A percentile compares a stretch with the other conserved stretches of the same genome.
These are phyloP conservation scores for Pseudozyma pruni DNA, from an alignment of 1,284 basidiomycete genomes.

Conservation along the genomic window DNA sequence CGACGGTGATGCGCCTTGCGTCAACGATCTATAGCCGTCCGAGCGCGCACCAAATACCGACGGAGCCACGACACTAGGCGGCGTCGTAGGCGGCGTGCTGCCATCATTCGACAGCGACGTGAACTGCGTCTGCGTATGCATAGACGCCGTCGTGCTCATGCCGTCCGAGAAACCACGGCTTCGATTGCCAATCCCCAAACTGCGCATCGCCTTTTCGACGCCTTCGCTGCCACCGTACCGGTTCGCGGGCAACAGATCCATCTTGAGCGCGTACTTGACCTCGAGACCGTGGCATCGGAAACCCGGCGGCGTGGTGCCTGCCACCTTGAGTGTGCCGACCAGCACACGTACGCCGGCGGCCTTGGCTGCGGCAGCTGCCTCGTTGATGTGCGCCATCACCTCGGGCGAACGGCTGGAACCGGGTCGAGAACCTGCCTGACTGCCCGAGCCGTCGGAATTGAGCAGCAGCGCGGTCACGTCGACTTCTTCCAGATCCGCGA, in stretches of 20 bases:
- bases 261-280: slow-evolving; percentile 63
- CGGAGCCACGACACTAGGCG: slow-evolving; percentile 25
- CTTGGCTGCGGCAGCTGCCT: slow-evolving; percentile 33
- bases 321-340: slow-evolving; percentile 52
- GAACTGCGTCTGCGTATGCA: slow-evolving; percentile 53
- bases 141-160: slow-evolving; percentile 38
- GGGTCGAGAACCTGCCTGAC: slow-evolving; percentile 33
- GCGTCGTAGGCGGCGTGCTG: slow-evolving; percentile 42
- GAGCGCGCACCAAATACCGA: slow-evolving; percentile 27
- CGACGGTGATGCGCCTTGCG: slow-evolving; percentile 31
- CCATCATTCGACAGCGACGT: slow-evolving; percentile 39
- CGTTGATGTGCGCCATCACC: slow-evolving; percentile 42
- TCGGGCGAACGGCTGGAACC: slow-evolving; percentile 37
- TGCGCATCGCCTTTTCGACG: slow-evolving; percentile 35
- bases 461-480: slow-evolving; percentile 50
- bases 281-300: slow-evolving; percentile 62
- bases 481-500: slow-evolving; percentile 61
- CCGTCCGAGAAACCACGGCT: slow-evolving; percentile 41
- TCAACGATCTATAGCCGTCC: slow-evolving; percentile 7
- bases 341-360: slow-evolving; percentile 53
- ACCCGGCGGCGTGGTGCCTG: slow-evolving; percentile 47
- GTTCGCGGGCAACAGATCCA: slow-evolving; percentile 55
- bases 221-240: slow-evolving; percentile 29
- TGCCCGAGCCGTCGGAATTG: slow-evolving; percentile 37
- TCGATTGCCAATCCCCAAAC: slow-evolving; percentile 25